These are phyloP conservation scores for Fusarium concolor DNA, from an alignment of 2,329 filamentous ascomycete genomes.

Conservation along the genomic window DNA sequence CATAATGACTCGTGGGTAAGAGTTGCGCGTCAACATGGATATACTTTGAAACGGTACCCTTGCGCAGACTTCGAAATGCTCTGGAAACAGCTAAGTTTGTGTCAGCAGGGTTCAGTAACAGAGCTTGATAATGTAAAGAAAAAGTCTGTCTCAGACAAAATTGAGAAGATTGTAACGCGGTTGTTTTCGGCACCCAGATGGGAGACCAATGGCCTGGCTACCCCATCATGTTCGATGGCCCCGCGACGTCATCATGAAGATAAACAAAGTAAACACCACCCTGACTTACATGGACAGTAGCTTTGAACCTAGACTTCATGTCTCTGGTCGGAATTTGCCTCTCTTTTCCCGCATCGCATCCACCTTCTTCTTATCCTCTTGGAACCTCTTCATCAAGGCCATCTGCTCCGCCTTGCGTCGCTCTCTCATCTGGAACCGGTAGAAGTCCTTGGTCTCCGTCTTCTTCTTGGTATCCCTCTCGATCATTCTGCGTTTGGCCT, in stretches of 20 bases:
- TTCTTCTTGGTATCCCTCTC: slow-evolving; percentile 73
- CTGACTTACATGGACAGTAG: slow-evolving; percentile 28
- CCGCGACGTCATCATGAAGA: slow-evolving; percentile 64
- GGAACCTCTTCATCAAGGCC: slow-evolving; percentile 76
- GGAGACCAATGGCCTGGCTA: slow-evolving; percentile 41
- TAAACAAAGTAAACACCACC: slow-evolving; percentile 8
- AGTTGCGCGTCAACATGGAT: slow-evolving; percentile 1
- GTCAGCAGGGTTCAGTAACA: slow-evolving; percentile 18
- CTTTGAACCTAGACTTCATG: slow-evolving; percentile 44
- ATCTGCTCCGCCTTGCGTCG: slow-evolving; percentile 80
- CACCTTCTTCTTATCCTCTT: slow-evolving; percentile 79
- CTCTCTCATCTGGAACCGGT: slow-evolving; percentile 85
- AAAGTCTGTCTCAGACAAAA: slow-evolving; percentile 61
- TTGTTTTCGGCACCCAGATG: slow-evolving; percentile 67
- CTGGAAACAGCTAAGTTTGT: neutral
- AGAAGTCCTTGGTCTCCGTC: slow-evolving; percentile 77
- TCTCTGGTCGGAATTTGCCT: slow-evolving; percentile 69
- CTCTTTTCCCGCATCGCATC: slow-evolving; percentile 76
- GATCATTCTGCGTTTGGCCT: slow-evolving; percentile 67
- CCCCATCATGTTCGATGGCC: slow-evolving; percentile 58
- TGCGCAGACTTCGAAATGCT: slow-evolving; percentile 5
- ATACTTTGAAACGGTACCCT: slow-evolving; percentile 10
- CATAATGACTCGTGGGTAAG: slow-evolving; percentile 10
- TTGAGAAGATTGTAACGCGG: slow-evolving; percentile 77
- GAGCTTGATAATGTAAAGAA: slow-evolving; percentile 47